Evolutionary conservation across 495 filamentous ascomycete genomes (phyloP).

Genomic region (Neurospora discreta): DNA sequence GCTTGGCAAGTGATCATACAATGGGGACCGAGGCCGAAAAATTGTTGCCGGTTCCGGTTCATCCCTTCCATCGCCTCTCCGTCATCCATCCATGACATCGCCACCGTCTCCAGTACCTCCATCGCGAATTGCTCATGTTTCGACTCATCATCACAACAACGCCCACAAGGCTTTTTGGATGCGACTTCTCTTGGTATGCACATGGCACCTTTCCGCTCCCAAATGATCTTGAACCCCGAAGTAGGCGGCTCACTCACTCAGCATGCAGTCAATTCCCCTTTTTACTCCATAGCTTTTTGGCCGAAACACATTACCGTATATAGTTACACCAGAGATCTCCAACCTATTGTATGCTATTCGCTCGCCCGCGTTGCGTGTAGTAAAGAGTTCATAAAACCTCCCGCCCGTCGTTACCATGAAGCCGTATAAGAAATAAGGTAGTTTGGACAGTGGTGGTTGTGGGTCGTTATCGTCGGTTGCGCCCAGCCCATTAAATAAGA

Average conservation of each 20-base stretch:
- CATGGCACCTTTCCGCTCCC: background rate
- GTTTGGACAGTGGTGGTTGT: background rate
- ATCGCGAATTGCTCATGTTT: background rate
- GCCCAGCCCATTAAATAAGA: constrained; percentile 49
- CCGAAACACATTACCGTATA: background rate
- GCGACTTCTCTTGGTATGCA: background rate
- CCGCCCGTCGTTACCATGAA: constrained; percentile 4
- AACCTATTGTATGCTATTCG: background rate
- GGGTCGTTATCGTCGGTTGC: background rate
- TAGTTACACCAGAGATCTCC: background rate
- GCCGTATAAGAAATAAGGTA: constrained; percentile 4
- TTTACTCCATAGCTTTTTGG: background rate
- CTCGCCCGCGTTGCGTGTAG: constrained; percentile 16
- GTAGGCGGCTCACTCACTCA: background rate
- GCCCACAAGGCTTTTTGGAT: background rate
- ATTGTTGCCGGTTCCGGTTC: background rate
- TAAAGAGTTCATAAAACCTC: constrained; percentile 10
- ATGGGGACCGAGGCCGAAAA: background rate
- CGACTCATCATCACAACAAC: background rate
- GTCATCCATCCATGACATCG: background rate
- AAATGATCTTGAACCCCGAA: background rate
- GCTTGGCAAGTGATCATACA: background rate
- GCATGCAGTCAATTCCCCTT: background rate
- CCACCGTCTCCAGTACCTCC: background rate
- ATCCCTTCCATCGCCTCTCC: background rate